A percentile compares a stretch with the other conserved stretches of the same genome.
These are phyloP conservation scores for Colletotrichum sp. DNA, from an alignment of 2,329 filamentous ascomycete species.

Conservation along the genomic window DNA sequence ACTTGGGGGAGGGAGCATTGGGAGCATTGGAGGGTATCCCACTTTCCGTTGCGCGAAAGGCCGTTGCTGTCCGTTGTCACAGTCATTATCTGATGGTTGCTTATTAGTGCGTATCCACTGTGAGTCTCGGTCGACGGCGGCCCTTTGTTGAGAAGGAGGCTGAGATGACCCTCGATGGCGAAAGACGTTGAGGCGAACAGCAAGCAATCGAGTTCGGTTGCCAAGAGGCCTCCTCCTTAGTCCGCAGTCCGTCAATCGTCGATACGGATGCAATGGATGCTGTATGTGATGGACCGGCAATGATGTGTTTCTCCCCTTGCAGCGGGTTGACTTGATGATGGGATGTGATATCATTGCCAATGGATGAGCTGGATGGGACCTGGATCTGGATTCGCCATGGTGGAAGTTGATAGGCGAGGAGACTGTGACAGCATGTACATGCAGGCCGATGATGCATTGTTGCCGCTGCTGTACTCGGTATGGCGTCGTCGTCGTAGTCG, in stretches of 20 bases:
- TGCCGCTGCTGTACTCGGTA: not conserved
- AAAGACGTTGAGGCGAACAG: not conserved
- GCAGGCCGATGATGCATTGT: slow-evolving; percentile 4
- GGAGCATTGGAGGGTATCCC: not conserved
- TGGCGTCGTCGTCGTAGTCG: not conserved
- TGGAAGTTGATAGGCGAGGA: not conserved
- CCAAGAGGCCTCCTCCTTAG: slow-evolving; percentile 2
- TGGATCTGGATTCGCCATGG: not conserved
- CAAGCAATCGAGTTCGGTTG: not conserved
- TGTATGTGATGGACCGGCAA: not conserved
- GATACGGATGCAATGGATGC: not conserved
- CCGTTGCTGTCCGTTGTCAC: not conserved
- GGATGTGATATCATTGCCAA: slow-evolving; percentile 15
- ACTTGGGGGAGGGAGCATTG: not conserved
- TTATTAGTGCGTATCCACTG: not conserved
- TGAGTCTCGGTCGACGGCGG: not conserved
- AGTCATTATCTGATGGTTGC: not conserved
- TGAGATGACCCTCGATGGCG: not conserved
- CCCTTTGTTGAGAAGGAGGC: not conserved
- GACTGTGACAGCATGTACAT: not conserved
- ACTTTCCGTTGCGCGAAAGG: not conserved
- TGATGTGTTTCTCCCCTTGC: not conserved
- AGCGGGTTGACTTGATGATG: not conserved
- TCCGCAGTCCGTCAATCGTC: not conserved
- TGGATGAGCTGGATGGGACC: not conserved